Evolutionary conservation across 345 rosid species (phyloP).

Genomic region (Eucalyptus grandis): DNA sequence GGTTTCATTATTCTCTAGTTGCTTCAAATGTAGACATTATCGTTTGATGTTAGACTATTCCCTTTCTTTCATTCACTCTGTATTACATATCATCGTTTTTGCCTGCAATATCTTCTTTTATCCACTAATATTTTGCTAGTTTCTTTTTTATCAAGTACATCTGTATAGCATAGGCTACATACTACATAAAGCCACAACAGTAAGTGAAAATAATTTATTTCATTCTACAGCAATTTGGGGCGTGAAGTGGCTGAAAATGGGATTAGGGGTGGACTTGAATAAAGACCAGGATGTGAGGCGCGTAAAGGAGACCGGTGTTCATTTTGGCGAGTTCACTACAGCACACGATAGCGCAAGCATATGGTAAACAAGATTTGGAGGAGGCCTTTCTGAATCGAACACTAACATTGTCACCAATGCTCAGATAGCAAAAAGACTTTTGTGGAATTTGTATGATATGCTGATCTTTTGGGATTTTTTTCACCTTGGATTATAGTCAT

Average conservation of each 20-base stretch:
- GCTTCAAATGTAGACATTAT: too few relatives aligned
- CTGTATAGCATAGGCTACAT: neutral
- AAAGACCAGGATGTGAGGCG: neutral
- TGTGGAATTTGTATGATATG: neutral
- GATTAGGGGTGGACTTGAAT: neutral
- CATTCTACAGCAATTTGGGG: neutral
- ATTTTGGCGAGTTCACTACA: neutral
- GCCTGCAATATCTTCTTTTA: neutral
- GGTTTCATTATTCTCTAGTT: too few relatives aligned
- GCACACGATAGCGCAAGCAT: accelerated
- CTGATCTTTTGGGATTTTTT: neutral
- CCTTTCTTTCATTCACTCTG: neutral
- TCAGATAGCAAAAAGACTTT: neutral
- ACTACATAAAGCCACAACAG: neutral
- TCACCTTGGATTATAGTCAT: neutral
- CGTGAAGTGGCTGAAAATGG: neutral
- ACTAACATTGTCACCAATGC: neutral
- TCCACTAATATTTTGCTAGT: neutral
- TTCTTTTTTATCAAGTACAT: neutral
- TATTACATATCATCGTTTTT: neutral
- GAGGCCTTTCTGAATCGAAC: neutral
- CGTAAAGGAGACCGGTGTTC: neutral
- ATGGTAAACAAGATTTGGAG: neutral
- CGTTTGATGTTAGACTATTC: too few relatives aligned
- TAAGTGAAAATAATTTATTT: neutral